Conservation (phyloP, 2,329 filamentous ascomycete genomes). For the Claviceps capensis region DNA sequence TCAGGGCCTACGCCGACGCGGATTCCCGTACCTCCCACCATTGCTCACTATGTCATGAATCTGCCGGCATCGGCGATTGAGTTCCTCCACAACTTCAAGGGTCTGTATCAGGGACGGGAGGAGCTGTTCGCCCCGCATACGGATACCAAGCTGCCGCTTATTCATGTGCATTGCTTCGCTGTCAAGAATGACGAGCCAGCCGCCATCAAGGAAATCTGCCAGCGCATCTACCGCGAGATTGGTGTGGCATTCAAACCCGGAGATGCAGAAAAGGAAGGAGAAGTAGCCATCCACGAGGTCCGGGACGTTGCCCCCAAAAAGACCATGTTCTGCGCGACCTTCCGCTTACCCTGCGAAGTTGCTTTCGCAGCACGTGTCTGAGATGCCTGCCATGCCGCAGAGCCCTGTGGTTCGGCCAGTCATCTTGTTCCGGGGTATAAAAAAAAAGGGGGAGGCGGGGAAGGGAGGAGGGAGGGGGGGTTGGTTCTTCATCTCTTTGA, state of each 20-base stretch:
- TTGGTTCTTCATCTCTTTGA: not conserved
- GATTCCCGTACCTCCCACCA: slow-evolving; percentile 53
- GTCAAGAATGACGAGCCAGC: slow-evolving; percentile 65
- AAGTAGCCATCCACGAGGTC: slow-evolving; percentile 53
- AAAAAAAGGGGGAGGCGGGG: no score
- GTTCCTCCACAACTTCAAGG: slow-evolving; percentile 55
- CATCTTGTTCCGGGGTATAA: not conserved
- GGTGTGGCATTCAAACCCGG: slow-evolving; percentile 27
- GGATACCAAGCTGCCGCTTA: slow-evolving; percentile 52
- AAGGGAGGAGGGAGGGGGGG: not conserved
- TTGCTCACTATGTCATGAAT: slow-evolving; percentile 97
- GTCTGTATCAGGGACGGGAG: slow-evolving; percentile 64
- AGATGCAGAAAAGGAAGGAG: slow-evolving; percentile 31
- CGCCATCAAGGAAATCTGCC: slow-evolving; percentile 36
- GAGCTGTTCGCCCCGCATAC: slow-evolving; percentile 49
- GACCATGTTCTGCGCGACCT: slow-evolving; percentile 92
- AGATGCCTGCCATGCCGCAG: not conserved
- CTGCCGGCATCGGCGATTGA: slow-evolving; percentile 79
- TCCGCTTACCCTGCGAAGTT: slow-evolving; percentile 68
- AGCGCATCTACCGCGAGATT: slow-evolving; percentile 27
- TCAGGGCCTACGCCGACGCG: slow-evolving; percentile 23
- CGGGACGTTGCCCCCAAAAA: slow-evolving; percentile 87
- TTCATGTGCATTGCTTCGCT: slow-evolving; percentile 93
- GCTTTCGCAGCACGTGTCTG: slow-evolving; percentile 47
- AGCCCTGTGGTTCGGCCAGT: not conserved